A percentile compares a stretch with the other conserved stretches of the same genome.
These are phyloP conservation scores for Cardamine chenopodiifolia DNA, from an alignment of 345 rosid species.

Conservation along the genomic window DNA sequence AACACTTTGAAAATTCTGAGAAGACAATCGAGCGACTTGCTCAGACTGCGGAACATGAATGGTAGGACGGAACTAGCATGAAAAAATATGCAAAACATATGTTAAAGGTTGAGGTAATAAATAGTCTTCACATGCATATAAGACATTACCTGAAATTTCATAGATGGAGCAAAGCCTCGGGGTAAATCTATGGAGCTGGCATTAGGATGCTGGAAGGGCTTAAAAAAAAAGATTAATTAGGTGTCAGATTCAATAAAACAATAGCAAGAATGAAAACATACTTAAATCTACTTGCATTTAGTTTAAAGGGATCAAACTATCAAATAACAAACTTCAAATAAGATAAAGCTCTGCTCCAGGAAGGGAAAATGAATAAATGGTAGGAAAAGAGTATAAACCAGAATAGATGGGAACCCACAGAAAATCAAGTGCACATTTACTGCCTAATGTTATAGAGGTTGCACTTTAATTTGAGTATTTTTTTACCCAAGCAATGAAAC, in stretches of 20 bases:
- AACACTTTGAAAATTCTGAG: conserved; percentile 75
- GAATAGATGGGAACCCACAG: conserved; percentile 1
- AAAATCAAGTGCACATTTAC: not conserved
- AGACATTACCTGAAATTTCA: conserved; percentile 69
- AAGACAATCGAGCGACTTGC: conserved; percentile 61
- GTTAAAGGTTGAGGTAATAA: conserved; percentile 22
- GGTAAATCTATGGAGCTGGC: conserved; percentile 63
- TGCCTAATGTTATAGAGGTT: conserved; percentile 11
- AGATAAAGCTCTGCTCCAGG: not conserved
- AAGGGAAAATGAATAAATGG: not conserved
- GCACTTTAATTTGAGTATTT: not conserved
- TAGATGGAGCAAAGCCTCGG: conserved; percentile 64
- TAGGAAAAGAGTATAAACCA: not conserved
- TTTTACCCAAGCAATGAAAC: not conserved
- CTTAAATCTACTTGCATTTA: not conserved
- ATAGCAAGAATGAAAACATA: conserved; percentile 20
- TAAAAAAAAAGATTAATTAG: conserved; percentile 19
- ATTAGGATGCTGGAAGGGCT: conserved; percentile 67
- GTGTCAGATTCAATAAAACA: conserved; percentile 7
- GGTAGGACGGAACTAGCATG: conserved; percentile 68
- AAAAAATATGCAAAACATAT: conserved; percentile 8
- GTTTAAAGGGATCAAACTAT: not conserved
- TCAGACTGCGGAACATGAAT: conserved; percentile 64
- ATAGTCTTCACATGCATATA: conserved; percentile 30
- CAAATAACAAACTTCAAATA: not conserved